phyloP scores from a whole-genome alignment of 2,329 filamentous ascomycete species.

The Sarocladium oryzae region DNA sequence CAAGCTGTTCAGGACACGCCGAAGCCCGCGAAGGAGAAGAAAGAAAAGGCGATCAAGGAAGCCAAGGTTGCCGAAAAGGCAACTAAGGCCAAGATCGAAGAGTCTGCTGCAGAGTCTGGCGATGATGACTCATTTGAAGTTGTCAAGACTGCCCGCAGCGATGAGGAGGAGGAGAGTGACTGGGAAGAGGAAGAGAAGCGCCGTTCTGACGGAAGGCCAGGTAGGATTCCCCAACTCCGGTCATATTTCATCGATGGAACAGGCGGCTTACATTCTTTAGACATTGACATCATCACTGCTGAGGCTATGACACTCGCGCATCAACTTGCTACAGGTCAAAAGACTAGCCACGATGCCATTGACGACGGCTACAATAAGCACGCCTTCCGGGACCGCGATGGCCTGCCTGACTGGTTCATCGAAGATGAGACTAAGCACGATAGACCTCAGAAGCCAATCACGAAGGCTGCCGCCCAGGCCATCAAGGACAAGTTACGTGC shows the following conservation, averaged over 20 bases:
- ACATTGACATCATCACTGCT: slow-evolving; percentile 98
- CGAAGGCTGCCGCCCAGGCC: slow-evolving; percentile 78
- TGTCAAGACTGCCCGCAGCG: slow-evolving; percentile 37
- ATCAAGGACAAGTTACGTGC: slow-evolving; percentile 94
- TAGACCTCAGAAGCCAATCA: slow-evolving; percentile 80
- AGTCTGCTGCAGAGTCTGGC: slow-evolving; percentile 11
- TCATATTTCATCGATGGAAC: not conserved
- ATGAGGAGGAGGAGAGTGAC: slow-evolving; percentile 38
- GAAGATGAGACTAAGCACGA: slow-evolving; percentile 87
- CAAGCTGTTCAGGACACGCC: slow-evolving; percentile 34
- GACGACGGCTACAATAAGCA: slow-evolving; percentile 94
- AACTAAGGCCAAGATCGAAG: slow-evolving; percentile 11
- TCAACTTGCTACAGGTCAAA: slow-evolving; percentile 79
- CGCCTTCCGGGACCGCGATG: slow-evolving; percentile 83
- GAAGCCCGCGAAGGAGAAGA: slow-evolving; percentile 20
- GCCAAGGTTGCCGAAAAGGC: not conserved
- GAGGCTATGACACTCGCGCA: slow-evolving; percentile 98
- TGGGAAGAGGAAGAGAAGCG: slow-evolving; percentile 62
- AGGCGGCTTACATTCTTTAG: slow-evolving; percentile 33
- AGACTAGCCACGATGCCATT: slow-evolving; percentile 68
- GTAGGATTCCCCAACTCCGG: slow-evolving; percentile 32
- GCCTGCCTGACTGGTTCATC: slow-evolving; percentile 94
- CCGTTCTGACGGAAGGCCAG: slow-evolving; percentile 54
- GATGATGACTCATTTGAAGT: slow-evolving; percentile 53
- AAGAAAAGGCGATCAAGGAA: slow-evolving; percentile 18